Evolutionary conservation across 2,329 filamentous ascomycete species (phyloP).

Genomic region (Zalaria obscura): DNA sequence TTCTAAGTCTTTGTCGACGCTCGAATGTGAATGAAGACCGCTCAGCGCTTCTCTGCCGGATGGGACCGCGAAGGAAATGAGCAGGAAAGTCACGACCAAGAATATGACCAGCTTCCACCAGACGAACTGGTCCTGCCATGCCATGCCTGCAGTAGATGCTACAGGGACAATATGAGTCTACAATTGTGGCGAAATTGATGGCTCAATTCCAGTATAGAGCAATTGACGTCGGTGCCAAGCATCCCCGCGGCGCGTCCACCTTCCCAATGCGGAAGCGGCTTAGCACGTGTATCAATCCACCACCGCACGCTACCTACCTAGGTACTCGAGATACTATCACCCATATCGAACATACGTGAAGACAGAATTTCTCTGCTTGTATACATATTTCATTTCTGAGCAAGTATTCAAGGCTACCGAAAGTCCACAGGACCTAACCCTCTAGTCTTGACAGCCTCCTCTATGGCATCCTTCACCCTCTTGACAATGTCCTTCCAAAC

Average conservation of each 20-base stretch:
- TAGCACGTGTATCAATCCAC: too few relatives aligned
- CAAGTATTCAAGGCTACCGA: background rate
- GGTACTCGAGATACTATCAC: too few relatives aligned
- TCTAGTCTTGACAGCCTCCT: background rate
- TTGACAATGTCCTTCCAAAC: background rate
- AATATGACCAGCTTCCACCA: conserved; percentile 3
- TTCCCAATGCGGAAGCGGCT: too few relatives aligned
- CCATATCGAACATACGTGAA: too few relatives aligned
- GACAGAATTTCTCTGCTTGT: too few relatives aligned
- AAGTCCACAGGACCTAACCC: background rate
- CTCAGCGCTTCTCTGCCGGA: background rate
- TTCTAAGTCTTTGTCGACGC: background rate
- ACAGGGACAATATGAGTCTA: too few relatives aligned
- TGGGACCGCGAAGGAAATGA: conserved; percentile 1
- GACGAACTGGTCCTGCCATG: conserved; percentile 4
- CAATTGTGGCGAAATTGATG: too few relatives aligned
- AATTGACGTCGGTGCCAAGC: too few relatives aligned
- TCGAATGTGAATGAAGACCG: background rate
- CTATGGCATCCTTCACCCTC: background rate
- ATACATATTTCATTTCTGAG: too few relatives aligned
- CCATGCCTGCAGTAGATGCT: background rate
- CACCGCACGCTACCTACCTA: too few relatives aligned
- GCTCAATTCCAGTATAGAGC: too few relatives aligned
- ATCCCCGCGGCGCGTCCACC: too few relatives aligned
- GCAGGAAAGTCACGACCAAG: conserved; percentile 2